Percentiles rank a stretch among this genome's conserved stretches.
Conservation (phyloP, 768 basidiomycete genomes). For the Boletus patriciae region DNA sequence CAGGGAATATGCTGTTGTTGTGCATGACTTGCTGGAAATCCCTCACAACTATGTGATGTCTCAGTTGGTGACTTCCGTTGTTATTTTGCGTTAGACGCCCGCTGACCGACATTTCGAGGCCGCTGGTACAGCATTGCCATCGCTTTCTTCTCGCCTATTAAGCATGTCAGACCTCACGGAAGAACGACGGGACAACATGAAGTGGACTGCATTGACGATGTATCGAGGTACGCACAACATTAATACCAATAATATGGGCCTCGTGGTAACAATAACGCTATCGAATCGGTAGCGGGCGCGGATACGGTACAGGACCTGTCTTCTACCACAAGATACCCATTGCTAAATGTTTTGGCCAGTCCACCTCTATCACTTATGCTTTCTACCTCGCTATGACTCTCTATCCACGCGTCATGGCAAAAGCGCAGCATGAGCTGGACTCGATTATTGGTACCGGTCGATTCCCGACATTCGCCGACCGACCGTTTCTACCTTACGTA, state of each 20-base stretch:
- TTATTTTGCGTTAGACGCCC: background rate
- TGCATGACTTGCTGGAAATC: constrained; percentile 2
- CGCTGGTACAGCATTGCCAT: constrained; percentile 13
- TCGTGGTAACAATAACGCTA: background rate
- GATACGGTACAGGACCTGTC: constrained; percentile 32
- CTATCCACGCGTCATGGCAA: constrained; percentile 24
- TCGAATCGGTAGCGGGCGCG: constrained; percentile 13
- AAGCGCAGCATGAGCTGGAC: constrained; percentile 28
- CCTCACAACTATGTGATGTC: constrained; percentile 13
- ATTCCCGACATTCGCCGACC: constrained; percentile 26
- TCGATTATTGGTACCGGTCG: constrained; percentile 20
- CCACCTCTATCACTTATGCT: constrained; percentile 9
- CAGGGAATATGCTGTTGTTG: constrained; percentile 5
- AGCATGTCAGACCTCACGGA: background rate
- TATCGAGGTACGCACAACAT: constrained; percentile 7
- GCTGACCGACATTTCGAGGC: background rate
- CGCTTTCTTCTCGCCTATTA: constrained; percentile 12
- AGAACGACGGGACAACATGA: constrained; percentile 14
- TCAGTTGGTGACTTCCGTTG: constrained; percentile 17
- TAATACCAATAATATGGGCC: background rate
- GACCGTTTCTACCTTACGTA: constrained; percentile 26
- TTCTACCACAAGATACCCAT: background rate
- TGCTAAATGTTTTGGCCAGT: background rate
- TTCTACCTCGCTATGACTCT: constrained; percentile 30
- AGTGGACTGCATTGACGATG: constrained; percentile 14